phyloP scores from a whole-genome alignment of 192 early-diverging fungal genomes.

The Backusella liffmaniae region DNA sequence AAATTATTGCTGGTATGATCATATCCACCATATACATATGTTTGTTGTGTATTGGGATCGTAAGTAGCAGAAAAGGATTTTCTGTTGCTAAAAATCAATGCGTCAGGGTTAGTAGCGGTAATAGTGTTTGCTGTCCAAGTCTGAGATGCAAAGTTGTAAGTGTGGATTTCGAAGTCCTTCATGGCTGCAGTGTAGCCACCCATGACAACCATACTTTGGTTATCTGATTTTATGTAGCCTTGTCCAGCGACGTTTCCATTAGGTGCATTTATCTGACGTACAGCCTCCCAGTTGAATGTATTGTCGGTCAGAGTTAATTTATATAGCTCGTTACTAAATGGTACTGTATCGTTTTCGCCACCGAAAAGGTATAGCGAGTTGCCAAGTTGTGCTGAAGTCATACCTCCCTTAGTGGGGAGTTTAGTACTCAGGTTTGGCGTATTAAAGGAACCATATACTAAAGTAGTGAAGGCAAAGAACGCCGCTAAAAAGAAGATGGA shows the following conservation, averaged over 20 bases:
- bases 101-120: background rate
- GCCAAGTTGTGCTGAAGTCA: constrained; percentile 19
- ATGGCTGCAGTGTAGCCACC: constrained; percentile 1
- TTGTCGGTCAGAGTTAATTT: constrained; percentile 8
- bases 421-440: constrained; percentile 4
- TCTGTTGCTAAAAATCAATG: background rate
- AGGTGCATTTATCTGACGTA: constrained; percentile 16
- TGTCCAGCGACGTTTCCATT: constrained; percentile 4
- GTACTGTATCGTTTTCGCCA: constrained; percentile 15
- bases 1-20: background rate
- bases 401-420: constrained; percentile 23
- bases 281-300: constrained; percentile 12
- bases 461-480: constrained; percentile 11
- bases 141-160: constrained; percentile 5
- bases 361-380: constrained; percentile 21
- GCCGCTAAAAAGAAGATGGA: background rate
- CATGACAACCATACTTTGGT: constrained; percentile 3
- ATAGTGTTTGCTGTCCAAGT: constrained; percentile 2
- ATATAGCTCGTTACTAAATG: constrained; percentile 22
- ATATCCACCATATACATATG: constrained; percentile 26
- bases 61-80: constrained; percentile 19
- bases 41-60: background rate
- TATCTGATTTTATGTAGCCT: constrained; percentile 11
- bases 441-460: constrained; percentile 23
- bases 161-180: background rate